These are phyloP conservation scores for Combretum micranthum DNA, from an alignment of 345 rosid genomes.

Conservation along the genomic window DNA sequence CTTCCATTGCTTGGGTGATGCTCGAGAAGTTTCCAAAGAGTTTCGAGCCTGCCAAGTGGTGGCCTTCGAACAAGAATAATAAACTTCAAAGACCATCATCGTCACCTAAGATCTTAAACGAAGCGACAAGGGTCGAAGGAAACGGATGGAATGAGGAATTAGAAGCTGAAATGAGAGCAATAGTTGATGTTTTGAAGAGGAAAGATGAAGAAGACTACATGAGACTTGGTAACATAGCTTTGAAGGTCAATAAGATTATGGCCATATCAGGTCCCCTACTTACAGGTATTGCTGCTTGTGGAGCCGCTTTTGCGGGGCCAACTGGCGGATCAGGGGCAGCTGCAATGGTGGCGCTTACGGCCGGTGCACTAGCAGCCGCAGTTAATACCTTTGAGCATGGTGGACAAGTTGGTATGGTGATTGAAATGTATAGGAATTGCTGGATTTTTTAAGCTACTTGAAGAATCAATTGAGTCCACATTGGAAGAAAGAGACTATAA, in stretches of 20 bases:
- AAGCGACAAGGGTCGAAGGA: neutral
- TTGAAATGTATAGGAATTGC: constrained; percentile 14
- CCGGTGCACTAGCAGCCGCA: neutral
- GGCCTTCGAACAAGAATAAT: constrained; percentile 11
- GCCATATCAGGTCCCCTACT: neutral
- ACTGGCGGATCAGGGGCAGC: neutral
- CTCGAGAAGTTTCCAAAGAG: constrained; percentile 23
- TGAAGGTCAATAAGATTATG: neutral
- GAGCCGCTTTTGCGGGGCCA: neutral
- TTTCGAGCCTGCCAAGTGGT: constrained; percentile 30
- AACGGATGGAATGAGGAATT: constrained; percentile 33
- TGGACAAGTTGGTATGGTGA: constrained; percentile 13
- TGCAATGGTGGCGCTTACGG: neutral
- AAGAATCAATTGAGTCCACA: constrained; percentile 4
- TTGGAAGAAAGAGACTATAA: neutral
- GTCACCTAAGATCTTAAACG: neutral
- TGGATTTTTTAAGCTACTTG: constrained; percentile 3
- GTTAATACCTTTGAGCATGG: neutral
- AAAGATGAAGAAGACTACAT: constrained; percentile 32
- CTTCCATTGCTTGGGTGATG: constrained; percentile 33
- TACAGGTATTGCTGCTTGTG: constrained; percentile 2
- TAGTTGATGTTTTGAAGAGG: constrained; percentile 21
- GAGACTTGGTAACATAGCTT: constrained; percentile 23
- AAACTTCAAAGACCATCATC: neutral
- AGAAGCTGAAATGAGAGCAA: constrained; percentile 33